Percentiles rank a stretch among this genome's conserved stretches.
These are phyloP conservation scores for Ilyonectria robusta DNA, from an alignment of 2,329 filamentous ascomycete species.

Conservation along the genomic window DNA sequence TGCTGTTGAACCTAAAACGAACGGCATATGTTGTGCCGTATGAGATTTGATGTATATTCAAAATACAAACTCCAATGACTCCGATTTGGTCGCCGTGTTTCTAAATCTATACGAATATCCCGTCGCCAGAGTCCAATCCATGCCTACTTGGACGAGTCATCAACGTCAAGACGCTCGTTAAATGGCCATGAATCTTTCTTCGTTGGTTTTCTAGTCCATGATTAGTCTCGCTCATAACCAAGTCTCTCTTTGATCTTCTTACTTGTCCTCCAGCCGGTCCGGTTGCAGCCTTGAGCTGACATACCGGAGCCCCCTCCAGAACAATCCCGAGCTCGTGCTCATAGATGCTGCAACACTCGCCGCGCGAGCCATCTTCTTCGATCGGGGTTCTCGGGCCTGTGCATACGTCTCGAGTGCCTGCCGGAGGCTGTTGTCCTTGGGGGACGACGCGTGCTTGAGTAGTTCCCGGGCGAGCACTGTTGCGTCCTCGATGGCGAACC, in stretches of 20 bases:
- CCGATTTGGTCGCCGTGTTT: background rate
- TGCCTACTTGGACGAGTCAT: slow-evolving; percentile 5
- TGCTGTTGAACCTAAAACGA: background rate
- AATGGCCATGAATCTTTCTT: slow-evolving; percentile 41
- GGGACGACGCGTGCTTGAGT: slow-evolving; percentile 23
- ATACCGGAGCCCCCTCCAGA: slow-evolving; percentile 39
- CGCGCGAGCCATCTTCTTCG: slow-evolving; percentile 41
- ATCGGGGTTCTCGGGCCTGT: slow-evolving; percentile 33
- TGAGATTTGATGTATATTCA: background rate
- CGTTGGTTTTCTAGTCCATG: slow-evolving; percentile 15
- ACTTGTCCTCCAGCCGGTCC: slow-evolving; percentile 25
- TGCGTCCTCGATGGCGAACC: slow-evolving; percentile 46
- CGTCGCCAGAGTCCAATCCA: background rate
- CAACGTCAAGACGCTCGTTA: slow-evolving; percentile 37
- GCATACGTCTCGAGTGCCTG: slow-evolving; percentile 41
- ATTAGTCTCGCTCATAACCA: background rate
- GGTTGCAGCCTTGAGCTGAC: slow-evolving; percentile 35
- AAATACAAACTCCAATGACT: too few species aligned
- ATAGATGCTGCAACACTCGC: slow-evolving; percentile 32
- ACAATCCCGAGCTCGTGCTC: slow-evolving; percentile 35
- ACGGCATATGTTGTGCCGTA: background rate
- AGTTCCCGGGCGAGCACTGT: slow-evolving; percentile 41
- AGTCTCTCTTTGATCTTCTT: background rate
- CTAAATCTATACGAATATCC: background rate
- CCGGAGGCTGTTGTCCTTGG: slow-evolving; percentile 10